phyloP scores from a whole-genome alignment of 1,139 yeast species.

The Citeromyces hawaiiensis region DNA sequence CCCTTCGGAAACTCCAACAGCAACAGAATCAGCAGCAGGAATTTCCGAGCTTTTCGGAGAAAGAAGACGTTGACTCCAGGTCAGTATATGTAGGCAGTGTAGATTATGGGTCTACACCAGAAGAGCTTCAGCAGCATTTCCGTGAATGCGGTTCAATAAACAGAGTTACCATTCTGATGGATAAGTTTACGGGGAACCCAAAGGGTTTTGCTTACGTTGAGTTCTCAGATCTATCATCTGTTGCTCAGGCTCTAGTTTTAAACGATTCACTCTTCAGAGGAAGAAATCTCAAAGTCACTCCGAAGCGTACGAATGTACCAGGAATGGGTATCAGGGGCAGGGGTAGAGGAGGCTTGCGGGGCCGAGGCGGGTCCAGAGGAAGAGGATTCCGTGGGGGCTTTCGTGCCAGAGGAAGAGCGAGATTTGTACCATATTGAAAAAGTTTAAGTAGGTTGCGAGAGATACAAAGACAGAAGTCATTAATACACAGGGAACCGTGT shows the following conservation, averaged over 20 bases:
- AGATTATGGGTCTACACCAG: slow-evolving; percentile 43
- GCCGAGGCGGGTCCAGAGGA: slow-evolving; percentile 21
- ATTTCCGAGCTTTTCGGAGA: slow-evolving; percentile 24
- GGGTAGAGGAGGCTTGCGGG: slow-evolving; percentile 14
- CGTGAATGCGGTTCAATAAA: slow-evolving; percentile 37
- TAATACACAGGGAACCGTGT: too few species aligned
- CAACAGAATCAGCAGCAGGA: slow-evolving; percentile 12
- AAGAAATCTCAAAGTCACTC: slow-evolving; percentile 41
- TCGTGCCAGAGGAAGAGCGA: slow-evolving; percentile 18
- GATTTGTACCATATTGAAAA: slow-evolving; percentile 20
- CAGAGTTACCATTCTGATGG: slow-evolving; percentile 44
- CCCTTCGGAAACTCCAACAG: slow-evolving; percentile 36
- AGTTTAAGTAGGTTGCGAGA: not conserved
- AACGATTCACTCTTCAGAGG: slow-evolving; percentile 40
- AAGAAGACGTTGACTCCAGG: slow-evolving; percentile 41
- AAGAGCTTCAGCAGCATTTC: slow-evolving; percentile 43
- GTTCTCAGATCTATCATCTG: slow-evolving; percentile 33
- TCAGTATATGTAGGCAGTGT: slow-evolving; percentile 53
- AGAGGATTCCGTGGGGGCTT: slow-evolving; percentile 22
- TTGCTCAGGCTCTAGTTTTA: slow-evolving; percentile 36
- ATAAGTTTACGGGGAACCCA: slow-evolving; percentile 47
- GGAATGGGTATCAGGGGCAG: slow-evolving; percentile 28
- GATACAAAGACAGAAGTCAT: not conserved
- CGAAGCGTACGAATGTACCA: slow-evolving; percentile 60
- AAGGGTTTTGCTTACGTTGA: slow-evolving; percentile 65